Base-by-base conservation (phyloP, 495 filamentous ascomycete genomes). In the Talaromyces stipitatus region DNA sequence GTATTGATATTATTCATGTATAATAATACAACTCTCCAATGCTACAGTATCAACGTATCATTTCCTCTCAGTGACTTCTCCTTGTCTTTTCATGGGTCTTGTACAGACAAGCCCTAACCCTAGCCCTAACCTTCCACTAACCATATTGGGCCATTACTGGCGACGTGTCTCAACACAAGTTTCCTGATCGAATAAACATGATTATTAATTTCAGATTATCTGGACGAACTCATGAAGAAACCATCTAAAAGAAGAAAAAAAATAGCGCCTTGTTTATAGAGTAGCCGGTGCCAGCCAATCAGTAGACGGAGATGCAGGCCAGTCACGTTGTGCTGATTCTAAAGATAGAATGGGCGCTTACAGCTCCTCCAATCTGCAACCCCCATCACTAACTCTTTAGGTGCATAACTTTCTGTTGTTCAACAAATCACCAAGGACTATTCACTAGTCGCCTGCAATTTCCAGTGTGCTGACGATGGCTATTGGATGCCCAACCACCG, bases 291-390 rank as follows among this genome's bases (percentile, higher is more conserved):
- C 9, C 16, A 16, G 36, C 36, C 36, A 41, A 41, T 41, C 36
- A 41, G 16, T 16, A 9, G n/a, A 1, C n/a, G 2, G 1, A 8
- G 3, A 41, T 41, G 36, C 36, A 41, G 4, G 36, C 36, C 4
- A 10, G 5, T n/a, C n/a, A n/a, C n/a, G n/a, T 41, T 41, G 36
- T 41, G n/a, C 18, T 27, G 14, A 52, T 14, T 54, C 52, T 54
- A 54, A 38, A 22, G 20, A 38, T 54, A 54, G 52, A 36, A n/a
- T 8, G 10, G 52, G 52, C 52, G 52, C 52, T 54, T 54, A 36
- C 30, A 41, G 52, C 18, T 27, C 22, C 11, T 36, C 30, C 28
- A 54, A 54, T 32, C 29, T 33, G 52, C 52, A 54, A 23, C 52
- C 10, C 9, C 10, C 52, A 32, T 32, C 16, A 16, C 20, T 36